These are phyloP conservation scores for Sporothrix brasiliensis DNA, from an alignment of 2,329 filamentous ascomycete genomes.

Conservation along the genomic window DNA sequence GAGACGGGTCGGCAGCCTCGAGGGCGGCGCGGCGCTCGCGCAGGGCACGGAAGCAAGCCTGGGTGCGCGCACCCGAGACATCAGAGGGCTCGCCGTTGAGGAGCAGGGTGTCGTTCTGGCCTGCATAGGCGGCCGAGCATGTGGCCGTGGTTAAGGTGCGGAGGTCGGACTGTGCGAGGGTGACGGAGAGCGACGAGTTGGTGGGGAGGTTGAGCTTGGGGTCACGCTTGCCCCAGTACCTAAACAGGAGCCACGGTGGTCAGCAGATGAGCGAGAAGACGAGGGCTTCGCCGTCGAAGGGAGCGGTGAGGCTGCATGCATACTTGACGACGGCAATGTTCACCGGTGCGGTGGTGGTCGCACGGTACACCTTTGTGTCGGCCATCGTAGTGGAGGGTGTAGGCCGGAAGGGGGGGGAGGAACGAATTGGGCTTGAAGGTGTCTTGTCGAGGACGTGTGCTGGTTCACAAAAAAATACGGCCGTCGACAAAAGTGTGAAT, in stretches of 20 bases:
- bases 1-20: slow-evolving; percentile 69
- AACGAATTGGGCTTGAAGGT: not conserved
- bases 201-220: slow-evolving; percentile 92
- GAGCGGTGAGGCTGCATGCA: slow-evolving; percentile 33
- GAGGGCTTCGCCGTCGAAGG: not conserved
- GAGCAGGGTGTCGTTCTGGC: slow-evolving; percentile 67
- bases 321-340: slow-evolving; percentile 99
- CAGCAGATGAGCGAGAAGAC: not conserved
- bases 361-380: slow-evolving; percentile 71
- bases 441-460: not conserved
- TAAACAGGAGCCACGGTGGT: slow-evolving; percentile 49
- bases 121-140: slow-evolving; percentile 71
- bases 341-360: slow-evolving; percentile 94
- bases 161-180: slow-evolving; percentile 89
- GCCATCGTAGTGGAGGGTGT: slow-evolving; percentile 30
- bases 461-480: not conserved
- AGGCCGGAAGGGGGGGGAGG: too few relatives aligned
- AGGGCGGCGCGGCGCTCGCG: slow-evolving; percentile 74
- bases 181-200: slow-evolving; percentile 96
- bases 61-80: slow-evolving; percentile 84
- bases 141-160: slow-evolving; percentile 95
- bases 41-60: slow-evolving; percentile 89
- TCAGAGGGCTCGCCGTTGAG: slow-evolving; percentile 85
- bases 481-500: slow-evolving; percentile 14
- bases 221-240: slow-evolving; percentile 96